phyloP scores from a whole-genome alignment of 768 basidiomycete genomes.

The Tricholoma hemisulphureum region DNA sequence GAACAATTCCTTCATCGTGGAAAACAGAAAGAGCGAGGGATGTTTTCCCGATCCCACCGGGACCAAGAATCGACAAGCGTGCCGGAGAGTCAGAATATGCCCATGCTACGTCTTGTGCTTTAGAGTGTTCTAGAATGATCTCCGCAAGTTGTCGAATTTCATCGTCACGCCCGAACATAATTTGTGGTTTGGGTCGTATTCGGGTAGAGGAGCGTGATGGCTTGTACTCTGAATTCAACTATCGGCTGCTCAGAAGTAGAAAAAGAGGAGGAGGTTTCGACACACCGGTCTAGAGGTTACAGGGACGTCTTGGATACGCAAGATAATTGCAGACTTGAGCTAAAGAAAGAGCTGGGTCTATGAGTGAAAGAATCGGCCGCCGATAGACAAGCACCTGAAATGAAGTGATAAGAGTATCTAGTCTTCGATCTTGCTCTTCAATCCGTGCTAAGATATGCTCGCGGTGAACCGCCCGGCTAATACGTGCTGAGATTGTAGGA shows the following conservation, averaged over 20 bases:
- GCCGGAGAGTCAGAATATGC: neutral
- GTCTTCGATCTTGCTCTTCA: constrained; percentile 23
- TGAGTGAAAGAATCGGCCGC: neutral
- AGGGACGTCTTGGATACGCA: neutral
- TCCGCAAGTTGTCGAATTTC: constrained; percentile 23
- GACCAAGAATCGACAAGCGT: constrained; percentile 28
- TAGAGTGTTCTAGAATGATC: constrained; percentile 7
- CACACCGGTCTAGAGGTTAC: neutral
- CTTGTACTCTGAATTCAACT: neutral
- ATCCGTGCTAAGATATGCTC: constrained; percentile 18
- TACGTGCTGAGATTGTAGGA: constrained; percentile 12
- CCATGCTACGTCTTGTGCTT: neutral
- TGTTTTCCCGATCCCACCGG: constrained; percentile 35
- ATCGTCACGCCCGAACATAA: constrained; percentile 21
- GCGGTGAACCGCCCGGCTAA: constrained; percentile 18
- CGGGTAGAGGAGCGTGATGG: neutral
- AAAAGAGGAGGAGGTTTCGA: neutral
- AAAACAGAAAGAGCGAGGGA: constrained; percentile 28
- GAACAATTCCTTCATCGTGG: constrained; percentile 18
- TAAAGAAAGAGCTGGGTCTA: neutral
- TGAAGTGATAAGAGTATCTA: constrained; percentile 27
- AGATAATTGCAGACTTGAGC: constrained; percentile 15
- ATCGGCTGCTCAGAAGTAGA: neutral
- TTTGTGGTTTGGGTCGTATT: constrained; percentile 20
- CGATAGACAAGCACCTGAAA: constrained; percentile 19